Base-by-base conservation (phyloP, 2,329 filamentous ascomycete species). In the Aspergillus fumigatiaffinis region DNA sequence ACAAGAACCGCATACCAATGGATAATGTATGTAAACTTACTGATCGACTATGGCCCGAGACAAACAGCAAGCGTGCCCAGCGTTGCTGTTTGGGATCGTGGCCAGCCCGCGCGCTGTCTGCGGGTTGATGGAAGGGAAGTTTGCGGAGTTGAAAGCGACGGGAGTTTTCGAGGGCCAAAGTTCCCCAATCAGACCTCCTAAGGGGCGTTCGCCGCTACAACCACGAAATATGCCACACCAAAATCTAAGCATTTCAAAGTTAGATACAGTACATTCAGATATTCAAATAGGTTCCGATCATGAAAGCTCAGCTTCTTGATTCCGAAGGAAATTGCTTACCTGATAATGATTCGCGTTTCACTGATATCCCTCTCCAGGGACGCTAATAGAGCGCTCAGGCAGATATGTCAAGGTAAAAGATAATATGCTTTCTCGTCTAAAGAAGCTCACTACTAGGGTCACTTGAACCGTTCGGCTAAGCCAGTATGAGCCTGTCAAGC, bases 91-190 rank as follows among this genome's bases (percentile, higher is more conserved):
- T 61, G 66, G 60, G 67, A 62, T 64, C 61, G 65, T 67, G 65
- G 68, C 64, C 64, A 67, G 64, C 67, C 68, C 67, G 65, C 65
- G 64, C 64, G 66, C 64, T 58, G 62, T 67, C 61, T 63, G 66
- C 66, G 63, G 67, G 68, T 67, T 67, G 65, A 61, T 59, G 55
- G 59, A 59, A 60, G 60, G 58, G 63, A 63, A 61, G 62, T 63
- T 63, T 61, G 64, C 63, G 66, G 66, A 65, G 62, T 63, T 63
- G 51, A 38, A 57, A 58, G 52, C 57, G 60, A 63, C 60, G 63
- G 64, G 62, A 65, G 62, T 67, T 64, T 68, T 68, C 65, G 65
- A 68, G 65, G 60, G 50, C 46, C 41, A 57, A 21, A 50, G 58
- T 55, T 63, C 66, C 60, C 44, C 23, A 47, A 61, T 64, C 66